Conservation (phyloP, 352 stramenopile species). For the Pythium pyrilobum region DNA sequence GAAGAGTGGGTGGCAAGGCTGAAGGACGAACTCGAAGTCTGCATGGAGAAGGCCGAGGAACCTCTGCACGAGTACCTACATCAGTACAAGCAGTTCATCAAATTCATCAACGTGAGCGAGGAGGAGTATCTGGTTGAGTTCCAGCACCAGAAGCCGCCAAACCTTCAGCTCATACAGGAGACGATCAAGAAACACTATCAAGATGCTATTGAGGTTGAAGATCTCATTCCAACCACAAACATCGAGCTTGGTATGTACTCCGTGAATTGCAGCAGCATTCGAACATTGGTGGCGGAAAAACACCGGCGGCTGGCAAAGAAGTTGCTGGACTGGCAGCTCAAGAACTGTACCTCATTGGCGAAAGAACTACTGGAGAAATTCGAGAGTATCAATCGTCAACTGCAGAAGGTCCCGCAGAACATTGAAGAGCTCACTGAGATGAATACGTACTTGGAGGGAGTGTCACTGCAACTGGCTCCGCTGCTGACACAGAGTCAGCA, state of each 20-base stretch:
- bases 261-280: slow-evolving; percentile 66
- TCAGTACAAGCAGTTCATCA: slow-evolving; percentile 80
- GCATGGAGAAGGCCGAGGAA: slow-evolving; percentile 54
- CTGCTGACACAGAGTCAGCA: slow-evolving; percentile 69
- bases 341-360: slow-evolving; percentile 62
- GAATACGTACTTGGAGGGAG: slow-evolving; percentile 76
- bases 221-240: slow-evolving; percentile 46
- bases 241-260: slow-evolving; percentile 84
- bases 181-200: slow-evolving; percentile 74
- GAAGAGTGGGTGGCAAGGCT: slow-evolving; percentile 82
- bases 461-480: slow-evolving; percentile 53
- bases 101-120: slow-evolving; percentile 89
- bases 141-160: slow-evolving; percentile 65
- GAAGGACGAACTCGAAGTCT: slow-evolving; percentile 41
- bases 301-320: slow-evolving; percentile 69
- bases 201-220: slow-evolving; percentile 50
- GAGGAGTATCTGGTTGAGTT: slow-evolving; percentile 77
- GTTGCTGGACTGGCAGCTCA: slow-evolving; percentile 66
- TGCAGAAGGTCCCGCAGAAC: slow-evolving; percentile 85
- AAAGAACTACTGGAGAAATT: slow-evolving; percentile 81
- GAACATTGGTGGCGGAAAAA: slow-evolving; percentile 70
- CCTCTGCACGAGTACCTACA: slow-evolving; percentile 73
- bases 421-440: slow-evolving; percentile 91
- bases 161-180: slow-evolving; percentile 65
- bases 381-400: slow-evolving; percentile 76